These are phyloP conservation scores for Erodium moschatum DNA, from an alignment of 441 rosid genomes.

Conservation along the genomic window DNA sequence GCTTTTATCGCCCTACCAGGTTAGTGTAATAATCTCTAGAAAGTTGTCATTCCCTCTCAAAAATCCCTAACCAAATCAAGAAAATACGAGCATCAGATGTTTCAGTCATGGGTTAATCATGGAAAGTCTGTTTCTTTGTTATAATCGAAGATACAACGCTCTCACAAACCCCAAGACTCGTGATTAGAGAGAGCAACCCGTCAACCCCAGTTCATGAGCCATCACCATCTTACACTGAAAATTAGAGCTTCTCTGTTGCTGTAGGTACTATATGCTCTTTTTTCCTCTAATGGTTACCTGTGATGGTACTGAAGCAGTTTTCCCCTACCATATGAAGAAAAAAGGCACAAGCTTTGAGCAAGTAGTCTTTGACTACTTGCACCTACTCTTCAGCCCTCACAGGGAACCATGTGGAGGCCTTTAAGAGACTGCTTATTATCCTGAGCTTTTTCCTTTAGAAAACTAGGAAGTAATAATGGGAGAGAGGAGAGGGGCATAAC, in stretches of 20 bases:
- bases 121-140: slow-evolving; percentile 7
- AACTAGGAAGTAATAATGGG: not conserved
- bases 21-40: slow-evolving; percentile 25
- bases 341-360: no score
- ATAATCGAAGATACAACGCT: no score
- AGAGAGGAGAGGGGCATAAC: slow-evolving; percentile 19
- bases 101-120: slow-evolving; percentile 12
- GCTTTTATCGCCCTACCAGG: slow-evolving; percentile 99
- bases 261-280: no score
- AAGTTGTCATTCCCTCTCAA: slow-evolving; percentile 28
- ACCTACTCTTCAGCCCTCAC: no score
- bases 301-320: no score
- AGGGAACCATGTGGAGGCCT: slow-evolving; percentile 26
- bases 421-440: not conserved
- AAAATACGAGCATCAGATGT: not conserved
- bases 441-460: slow-evolving; percentile 8
- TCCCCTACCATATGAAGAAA: no score
- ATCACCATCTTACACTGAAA: slow-evolving; percentile 69
- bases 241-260: slow-evolving; percentile 28
- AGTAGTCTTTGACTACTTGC: no score
- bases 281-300: no score
- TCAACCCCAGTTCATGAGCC: slow-evolving; percentile 39
- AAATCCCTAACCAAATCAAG: no score
- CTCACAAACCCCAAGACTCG: slow-evolving; percentile 27
- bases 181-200: no score